phyloP scores from a whole-genome alignment of 257 asterid genomes.

The Forsythia suspensa region DNA sequence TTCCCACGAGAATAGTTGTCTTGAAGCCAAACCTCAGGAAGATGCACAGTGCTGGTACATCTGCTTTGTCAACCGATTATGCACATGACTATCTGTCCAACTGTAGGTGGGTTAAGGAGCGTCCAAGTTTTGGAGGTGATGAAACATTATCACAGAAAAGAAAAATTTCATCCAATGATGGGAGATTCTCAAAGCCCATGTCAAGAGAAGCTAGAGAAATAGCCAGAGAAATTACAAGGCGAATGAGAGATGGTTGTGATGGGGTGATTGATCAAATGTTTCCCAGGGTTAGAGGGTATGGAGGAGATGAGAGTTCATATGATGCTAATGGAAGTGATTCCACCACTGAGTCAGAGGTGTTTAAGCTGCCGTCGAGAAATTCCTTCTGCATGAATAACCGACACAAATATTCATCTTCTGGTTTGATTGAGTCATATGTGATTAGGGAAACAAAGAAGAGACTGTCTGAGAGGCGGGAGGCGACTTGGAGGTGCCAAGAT shows the following conservation, averaged over 20 bases:
- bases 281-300: conserved; percentile 61
- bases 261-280: conserved; percentile 41
- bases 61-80: conserved; percentile 44
- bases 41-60: conserved; percentile 32
- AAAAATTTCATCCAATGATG: conserved; percentile 37
- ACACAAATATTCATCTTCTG: conserved; percentile 38
- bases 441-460: conserved; percentile 76
- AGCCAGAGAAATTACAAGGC: conserved; percentile 66
- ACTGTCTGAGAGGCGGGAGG: conserved; percentile 86
- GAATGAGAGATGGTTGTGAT: conserved; percentile 54
- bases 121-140: conserved; percentile 29
- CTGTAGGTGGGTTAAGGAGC: conserved; percentile 38
- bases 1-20: conserved; percentile 79
- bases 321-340: conserved; percentile 77
- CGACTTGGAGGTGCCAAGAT: conserved; percentile 54
- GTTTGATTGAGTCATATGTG: conserved; percentile 47
- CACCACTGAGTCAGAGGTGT: conserved; percentile 52
- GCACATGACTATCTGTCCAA: conserved; percentile 32
- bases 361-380: conserved; percentile 39
- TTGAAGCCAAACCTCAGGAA: conserved; percentile 76
- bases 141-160: conserved; percentile 32
- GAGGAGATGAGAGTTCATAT: conserved; percentile 87
- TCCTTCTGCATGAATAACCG: conserved; percentile 41
- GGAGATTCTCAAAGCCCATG: conserved; percentile 38
- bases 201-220: conserved; percentile 63